A percentile compares a stretch with the other conserved stretches of the same genome.
Conservation (phyloP, 345 rosid species). For the Salix exigua region DNA sequence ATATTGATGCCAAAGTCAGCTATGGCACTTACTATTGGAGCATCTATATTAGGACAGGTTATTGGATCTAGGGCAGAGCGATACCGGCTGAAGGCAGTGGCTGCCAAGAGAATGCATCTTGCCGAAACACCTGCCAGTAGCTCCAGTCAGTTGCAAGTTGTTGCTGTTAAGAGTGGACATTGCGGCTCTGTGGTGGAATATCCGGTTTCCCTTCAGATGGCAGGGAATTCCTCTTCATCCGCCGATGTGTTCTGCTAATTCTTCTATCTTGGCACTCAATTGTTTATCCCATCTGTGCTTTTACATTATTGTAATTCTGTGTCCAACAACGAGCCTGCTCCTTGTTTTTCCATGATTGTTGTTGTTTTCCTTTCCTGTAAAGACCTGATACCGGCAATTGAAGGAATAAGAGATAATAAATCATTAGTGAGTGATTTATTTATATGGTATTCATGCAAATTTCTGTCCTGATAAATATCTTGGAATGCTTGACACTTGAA, state of each 20-base stretch:
- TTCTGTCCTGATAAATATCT: not conserved
- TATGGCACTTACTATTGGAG: conserved; percentile 90
- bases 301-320: conserved; percentile 4
- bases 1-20: conserved; percentile 92
- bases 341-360: not conserved
- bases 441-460: not conserved
- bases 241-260: conserved; percentile 41
- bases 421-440: conserved; percentile 4
- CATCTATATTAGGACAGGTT: conserved; percentile 80
- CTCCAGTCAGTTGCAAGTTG: conserved; percentile 16
- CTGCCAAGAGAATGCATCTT: conserved; percentile 36
- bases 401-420: conserved; percentile 7
- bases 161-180: conserved; percentile 28
- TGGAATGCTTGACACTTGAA: too few relatives aligned
- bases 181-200: conserved; percentile 36
- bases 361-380: not conserved
- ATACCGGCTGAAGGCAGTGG: conserved; percentile 52
- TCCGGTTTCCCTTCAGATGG: conserved; percentile 32
- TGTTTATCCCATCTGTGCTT: not conserved
- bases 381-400: conserved; percentile 1
- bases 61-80: conserved; percentile 99
- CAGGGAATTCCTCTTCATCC: conserved; percentile 30
- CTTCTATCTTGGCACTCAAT: not conserved
- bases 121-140: conserved; percentile 9
- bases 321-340: not conserved